Base-by-base conservation (phyloP, 148 eudicot species). In the Dysphania ambrosioides region DNA sequence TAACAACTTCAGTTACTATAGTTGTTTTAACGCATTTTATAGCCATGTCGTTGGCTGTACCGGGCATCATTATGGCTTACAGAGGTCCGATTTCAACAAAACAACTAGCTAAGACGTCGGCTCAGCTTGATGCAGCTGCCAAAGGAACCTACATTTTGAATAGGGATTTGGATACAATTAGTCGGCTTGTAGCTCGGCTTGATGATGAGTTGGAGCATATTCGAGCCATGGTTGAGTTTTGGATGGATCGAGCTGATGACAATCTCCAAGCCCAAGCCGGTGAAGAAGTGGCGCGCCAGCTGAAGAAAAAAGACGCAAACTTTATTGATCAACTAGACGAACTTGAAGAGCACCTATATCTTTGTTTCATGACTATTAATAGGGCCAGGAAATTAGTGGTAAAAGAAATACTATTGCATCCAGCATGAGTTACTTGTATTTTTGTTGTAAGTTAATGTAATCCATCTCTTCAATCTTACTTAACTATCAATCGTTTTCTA, bases 291-390 rank as follows among this genome's bases (percentile, higher is more conserved):
- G 87, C 77, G 40, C 82, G 89, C 42, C 91, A 86, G 79, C 74
- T 95, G 78, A 86, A 81, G 74, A 82, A 74, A 73, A 86, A 83
- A 66, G 86, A 87, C 42, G 55, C 79, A 6, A 84, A 85, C 82
- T 92, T 92, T 44, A 66, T 83, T 23, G 88, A 86, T 72, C 92
- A 90, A 55, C 75, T 95, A 24, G 96, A 95, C 75, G 99, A 95
- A 76, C 76, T 95, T n/a, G 99, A 95, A 81, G 99, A 95, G 68
- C 99, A 92, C 77, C 74, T 95, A 77, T 92, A 92, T 75, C 71
- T 95, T 76, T 95, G 97, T 75, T 86, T 92, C 44, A 90, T 95
- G 93, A 95, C 92, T 27, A 88, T 94, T 51, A 94, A 92, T 64
- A 81, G 98, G 78, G 89, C 93, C 5, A 82, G 99, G 66, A 89